Evolutionary conservation across 176 grass and related monocot genomes (phyloP).

Genomic region (Calamus simplicifolius): DNA sequence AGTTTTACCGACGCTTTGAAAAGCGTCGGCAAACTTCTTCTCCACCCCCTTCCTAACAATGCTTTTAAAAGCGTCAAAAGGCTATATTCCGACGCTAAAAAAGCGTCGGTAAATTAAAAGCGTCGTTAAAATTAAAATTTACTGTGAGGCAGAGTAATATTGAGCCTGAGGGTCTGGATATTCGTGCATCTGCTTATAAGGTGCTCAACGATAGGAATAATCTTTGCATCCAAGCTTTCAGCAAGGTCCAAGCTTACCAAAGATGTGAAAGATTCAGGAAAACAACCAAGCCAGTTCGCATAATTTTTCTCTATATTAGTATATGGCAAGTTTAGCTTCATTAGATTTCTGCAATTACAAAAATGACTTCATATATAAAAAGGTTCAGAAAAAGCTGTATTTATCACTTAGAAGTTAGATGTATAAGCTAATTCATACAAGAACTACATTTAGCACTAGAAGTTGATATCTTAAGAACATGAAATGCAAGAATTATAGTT

Average conservation of each 20-base stretch:
- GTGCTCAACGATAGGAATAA: constrained; percentile 39
- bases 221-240: constrained; percentile 45
- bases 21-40: no score
- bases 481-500: no score
- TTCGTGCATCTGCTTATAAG: constrained; percentile 53
- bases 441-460: no score
- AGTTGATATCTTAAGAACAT: no score
- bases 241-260: constrained; percentile 58
- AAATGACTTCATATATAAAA: constrained; percentile 5
- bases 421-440: no score
- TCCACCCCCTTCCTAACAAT: no score
- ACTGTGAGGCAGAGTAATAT: constrained; percentile 50
- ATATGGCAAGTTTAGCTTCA: constrained; percentile 55
- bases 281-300: constrained; percentile 41
- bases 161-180: constrained; percentile 54
- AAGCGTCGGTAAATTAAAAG: no score
- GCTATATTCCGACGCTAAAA: no score
- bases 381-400: not conserved
- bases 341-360: constrained; percentile 39
- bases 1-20: no score
- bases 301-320: constrained; percentile 54
- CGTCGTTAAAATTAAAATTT: no score
- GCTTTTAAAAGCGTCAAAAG: no score
- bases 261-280: constrained; percentile 57
- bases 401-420: not conserved